Evolutionary conservation across 2,329 filamentous ascomycete species (phyloP).

Genomic region (Chrysosporium queenslandicum): DNA sequence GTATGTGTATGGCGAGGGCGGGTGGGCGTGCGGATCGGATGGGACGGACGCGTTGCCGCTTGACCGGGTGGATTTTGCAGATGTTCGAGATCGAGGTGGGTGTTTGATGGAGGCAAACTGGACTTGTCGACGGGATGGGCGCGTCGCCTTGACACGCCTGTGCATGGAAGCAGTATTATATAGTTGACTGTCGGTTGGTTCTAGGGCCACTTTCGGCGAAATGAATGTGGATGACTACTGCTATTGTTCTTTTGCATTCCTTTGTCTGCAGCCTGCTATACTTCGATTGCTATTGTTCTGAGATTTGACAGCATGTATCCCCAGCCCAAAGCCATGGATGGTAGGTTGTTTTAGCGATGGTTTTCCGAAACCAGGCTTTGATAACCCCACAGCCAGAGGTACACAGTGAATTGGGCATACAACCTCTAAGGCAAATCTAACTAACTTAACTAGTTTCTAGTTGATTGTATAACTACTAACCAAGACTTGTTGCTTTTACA

Average conservation of each 20-base stretch:
- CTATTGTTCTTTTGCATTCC: constrained; percentile 10
- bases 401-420: too few relatives aligned
- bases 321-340: background rate
- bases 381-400: background rate
- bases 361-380: background rate
- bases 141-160: constrained; percentile 23
- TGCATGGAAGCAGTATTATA: constrained; percentile 24
- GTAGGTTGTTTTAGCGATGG: background rate
- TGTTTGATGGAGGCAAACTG: constrained; percentile 28
- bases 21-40: background rate
- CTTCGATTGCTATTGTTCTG: constrained; percentile 4
- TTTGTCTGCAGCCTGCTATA: background rate
- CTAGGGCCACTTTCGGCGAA: background rate
- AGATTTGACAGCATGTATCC: background rate
- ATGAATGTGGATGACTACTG: background rate
- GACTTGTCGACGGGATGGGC: constrained; percentile 32
- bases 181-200: too few relatives aligned
- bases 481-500: too few relatives aligned
- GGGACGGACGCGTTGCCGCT: background rate
- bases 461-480: too few relatives aligned
- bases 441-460: too few relatives aligned
- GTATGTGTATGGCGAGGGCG: background rate
- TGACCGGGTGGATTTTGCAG: background rate
- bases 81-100: constrained; percentile 15
- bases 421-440: too few relatives aligned